These are phyloP conservation scores for Puccinia sorghi DNA, from an alignment of 1,284 basidiomycete genomes.

Conservation along the genomic window DNA sequence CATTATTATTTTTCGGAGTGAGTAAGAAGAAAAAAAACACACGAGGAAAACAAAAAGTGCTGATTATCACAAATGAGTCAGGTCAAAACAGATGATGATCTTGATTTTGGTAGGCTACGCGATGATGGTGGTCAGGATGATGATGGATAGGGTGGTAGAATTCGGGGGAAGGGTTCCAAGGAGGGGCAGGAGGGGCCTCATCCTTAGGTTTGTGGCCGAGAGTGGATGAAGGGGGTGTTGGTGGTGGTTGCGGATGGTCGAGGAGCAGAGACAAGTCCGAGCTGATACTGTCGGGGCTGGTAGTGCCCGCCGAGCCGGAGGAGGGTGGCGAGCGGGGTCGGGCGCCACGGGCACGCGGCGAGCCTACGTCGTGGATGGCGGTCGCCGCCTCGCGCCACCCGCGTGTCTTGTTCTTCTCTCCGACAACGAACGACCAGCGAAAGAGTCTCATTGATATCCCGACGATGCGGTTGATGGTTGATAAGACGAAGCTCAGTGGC, in stretches of 20 bases:
- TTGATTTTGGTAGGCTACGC: not conserved
- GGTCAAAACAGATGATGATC: slow-evolving; percentile 13
- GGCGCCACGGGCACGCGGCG: not conserved
- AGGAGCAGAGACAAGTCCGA: not conserved
- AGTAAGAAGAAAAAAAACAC: not conserved
- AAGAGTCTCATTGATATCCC: not conserved
- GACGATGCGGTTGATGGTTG: not conserved
- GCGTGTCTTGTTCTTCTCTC: not conserved
- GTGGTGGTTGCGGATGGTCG: not conserved
- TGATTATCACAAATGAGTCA: not conserved
- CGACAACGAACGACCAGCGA: not conserved
- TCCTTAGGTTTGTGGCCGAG: not conserved
- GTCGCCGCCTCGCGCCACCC: not conserved
- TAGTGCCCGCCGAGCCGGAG: not conserved
- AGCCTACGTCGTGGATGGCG: not conserved
- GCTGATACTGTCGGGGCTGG: not conserved
- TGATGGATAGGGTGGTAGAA: not conserved
- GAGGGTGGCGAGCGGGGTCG: not conserved
- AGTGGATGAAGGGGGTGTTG: not conserved
- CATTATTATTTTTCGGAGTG: not conserved
- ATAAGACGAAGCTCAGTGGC: not conserved
- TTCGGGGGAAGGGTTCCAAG: not conserved
- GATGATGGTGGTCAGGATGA: not conserved
- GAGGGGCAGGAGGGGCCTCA: not conserved
- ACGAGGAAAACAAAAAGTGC: not conserved